Evolutionary conservation across 148 eudicot species (phyloP), one percentile per base, ranked within the genome.

Genomic region (Rhododendron vialii): DNA sequence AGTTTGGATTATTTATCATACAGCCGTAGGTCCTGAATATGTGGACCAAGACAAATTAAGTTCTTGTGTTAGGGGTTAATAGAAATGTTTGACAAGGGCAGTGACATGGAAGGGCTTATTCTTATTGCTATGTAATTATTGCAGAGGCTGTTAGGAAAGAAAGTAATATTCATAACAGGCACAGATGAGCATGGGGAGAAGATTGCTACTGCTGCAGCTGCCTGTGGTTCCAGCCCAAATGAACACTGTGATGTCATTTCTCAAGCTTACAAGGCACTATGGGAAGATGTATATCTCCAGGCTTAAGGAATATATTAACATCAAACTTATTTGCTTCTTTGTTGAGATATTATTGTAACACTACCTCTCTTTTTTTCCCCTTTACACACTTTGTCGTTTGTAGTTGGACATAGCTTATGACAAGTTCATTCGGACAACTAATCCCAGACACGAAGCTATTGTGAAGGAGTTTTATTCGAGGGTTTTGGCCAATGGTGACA

Each of bases 171-270:
- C 81, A 93, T 98, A 30, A 98, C 99, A n/a, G 99, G 99, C 65
- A 98, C 99, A 24, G 99, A 98, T 92, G 99, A 98, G 88, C 99
- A 98, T 78, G 99, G 99, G 30, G 99, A 98, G 86, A 98, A 98
- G 91, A 98, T 98, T 90, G 99, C 99, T 67, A 92, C 93, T 57
- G 96, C 99, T 77, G 98, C 99, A 28, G 90, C 91, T 89, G 91
- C 95, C 78, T 38, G 55, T 85, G 98, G 94, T 85, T 91, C 93
- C 73, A 94, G 93, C 83, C 99, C 98, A 38, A 87, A 81, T 13
- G 93, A 91, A 81, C 98, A 98, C 86, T 98, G 99, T 88, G 95
- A 95, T 85, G 80, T 82, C 53, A 85, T 98, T 80, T 98, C 99
- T 57, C 94, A 92, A 89, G 91, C 96, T 80, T 98, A 95, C 89